phyloP scores from a whole-genome alignment of 176 grass and related monocot genomes.

The Sorghum bicolor region DNA sequence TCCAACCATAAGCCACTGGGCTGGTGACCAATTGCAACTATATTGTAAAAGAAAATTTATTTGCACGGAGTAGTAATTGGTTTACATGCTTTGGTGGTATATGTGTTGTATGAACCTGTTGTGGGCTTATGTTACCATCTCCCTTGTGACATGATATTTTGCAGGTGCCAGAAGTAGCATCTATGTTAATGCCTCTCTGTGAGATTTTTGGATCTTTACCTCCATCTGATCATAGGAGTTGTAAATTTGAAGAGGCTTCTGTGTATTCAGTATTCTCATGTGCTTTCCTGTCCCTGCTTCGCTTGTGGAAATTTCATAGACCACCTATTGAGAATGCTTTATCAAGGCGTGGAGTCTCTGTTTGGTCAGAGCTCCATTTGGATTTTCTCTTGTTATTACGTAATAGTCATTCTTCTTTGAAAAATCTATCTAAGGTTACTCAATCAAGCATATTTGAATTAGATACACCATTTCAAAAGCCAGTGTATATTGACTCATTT shows the following conservation, averaged over 20 bases:
- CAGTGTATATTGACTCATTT: slow-evolving; percentile 57
- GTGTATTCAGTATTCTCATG: slow-evolving; percentile 92
- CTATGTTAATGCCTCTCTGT: too few relatives aligned
- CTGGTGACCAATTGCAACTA: slow-evolving; percentile 19
- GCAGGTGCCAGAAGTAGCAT: too few relatives aligned
- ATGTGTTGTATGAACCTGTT: too few relatives aligned
- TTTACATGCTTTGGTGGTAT: too few relatives aligned
- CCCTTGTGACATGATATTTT: too few relatives aligned
- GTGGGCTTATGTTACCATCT: too few relatives aligned
- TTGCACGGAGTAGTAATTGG: too few relatives aligned
- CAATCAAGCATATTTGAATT: slow-evolving; percentile 14
- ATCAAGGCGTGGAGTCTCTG: slow-evolving; percentile 46
- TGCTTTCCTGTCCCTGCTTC: slow-evolving; percentile 95
- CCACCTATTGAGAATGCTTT: slow-evolving; percentile 30
- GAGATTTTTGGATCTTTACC: too few relatives aligned
- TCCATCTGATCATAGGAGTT: too few relatives aligned
- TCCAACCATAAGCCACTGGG: too few relatives aligned
- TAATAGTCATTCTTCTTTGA: slow-evolving; percentile 43
- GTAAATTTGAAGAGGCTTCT: slow-evolving; percentile 13
- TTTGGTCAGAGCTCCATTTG: slow-evolving; percentile 39
- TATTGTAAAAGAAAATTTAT: too few relatives aligned
- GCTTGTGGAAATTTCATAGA: slow-evolving; percentile 90
- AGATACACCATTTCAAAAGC: background rate
- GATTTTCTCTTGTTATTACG: slow-evolving; percentile 61
- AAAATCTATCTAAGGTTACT: slow-evolving; percentile 22